These are phyloP conservation scores for Solioccasus polychromus DNA, from an alignment of 768 basidiomycete genomes.

Conservation along the genomic window DNA sequence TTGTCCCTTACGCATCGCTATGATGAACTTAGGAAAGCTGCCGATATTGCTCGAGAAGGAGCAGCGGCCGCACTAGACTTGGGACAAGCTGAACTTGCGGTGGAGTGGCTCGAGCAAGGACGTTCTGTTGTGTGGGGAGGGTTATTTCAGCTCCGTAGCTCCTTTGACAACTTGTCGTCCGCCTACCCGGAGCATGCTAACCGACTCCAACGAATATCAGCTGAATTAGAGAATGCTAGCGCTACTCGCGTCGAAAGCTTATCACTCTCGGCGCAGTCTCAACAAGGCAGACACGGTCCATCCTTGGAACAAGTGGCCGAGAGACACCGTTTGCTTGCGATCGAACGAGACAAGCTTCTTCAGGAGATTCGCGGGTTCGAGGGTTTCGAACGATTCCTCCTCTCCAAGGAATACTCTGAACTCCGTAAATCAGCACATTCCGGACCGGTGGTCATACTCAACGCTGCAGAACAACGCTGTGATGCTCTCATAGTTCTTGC, in stretches of 20 bases:
- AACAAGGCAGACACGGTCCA: no score
- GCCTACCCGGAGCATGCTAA: no score
- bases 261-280: not conserved
- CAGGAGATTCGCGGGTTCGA: not conserved
- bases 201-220: no score
- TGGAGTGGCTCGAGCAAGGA: constrained; percentile 14
- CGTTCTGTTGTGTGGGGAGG: constrained; percentile 8
- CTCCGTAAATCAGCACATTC: not conserved
- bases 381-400: constrained; percentile 1
- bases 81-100: not conserved
- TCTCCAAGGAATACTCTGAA: not conserved
- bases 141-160: no score
- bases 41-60: no score
- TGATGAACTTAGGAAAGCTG: no score
- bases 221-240: no score
- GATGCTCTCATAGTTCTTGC: no score
- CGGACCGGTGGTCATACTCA: constrained; percentile 4
- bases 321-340: not conserved
- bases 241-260: no score
- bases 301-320: not conserved
- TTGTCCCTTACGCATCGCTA: no score
- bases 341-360: not conserved
- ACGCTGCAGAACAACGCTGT: no score
- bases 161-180: no score
- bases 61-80: not conserved